Evolutionary conservation across 495 filamentous ascomycete genomes (phyloP).

Genomic region (Tuber indicum): DNA sequence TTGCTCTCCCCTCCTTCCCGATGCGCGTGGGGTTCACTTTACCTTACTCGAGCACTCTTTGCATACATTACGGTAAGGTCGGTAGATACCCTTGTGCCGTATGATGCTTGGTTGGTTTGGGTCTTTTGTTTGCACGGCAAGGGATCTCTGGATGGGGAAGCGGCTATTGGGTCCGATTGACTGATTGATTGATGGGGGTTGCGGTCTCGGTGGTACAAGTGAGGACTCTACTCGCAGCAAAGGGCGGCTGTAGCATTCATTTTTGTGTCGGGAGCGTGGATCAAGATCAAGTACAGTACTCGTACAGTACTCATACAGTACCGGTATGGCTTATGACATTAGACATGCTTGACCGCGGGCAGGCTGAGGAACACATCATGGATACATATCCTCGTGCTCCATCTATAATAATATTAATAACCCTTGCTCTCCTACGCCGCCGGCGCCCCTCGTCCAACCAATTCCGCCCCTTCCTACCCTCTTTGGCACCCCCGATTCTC

Average conservation of each 20-base stretch:
- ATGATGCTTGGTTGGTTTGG: constrained; percentile 1
- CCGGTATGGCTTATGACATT: background rate
- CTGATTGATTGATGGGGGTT: background rate
- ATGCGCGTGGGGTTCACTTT: background rate
- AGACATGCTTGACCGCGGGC: background rate
- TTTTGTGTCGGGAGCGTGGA: background rate
- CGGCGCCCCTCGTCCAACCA: background rate
- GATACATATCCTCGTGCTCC: background rate
- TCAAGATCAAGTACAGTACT: background rate
- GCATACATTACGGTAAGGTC: background rate
- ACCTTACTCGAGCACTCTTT: background rate
- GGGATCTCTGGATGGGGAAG: constrained; percentile 2
- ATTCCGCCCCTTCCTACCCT: background rate
- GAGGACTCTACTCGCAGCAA: background rate
- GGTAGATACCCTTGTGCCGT: background rate
- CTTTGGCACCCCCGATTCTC: background rate
- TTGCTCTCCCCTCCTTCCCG: background rate
- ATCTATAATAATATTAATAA: background rate
- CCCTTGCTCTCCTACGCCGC: background rate
- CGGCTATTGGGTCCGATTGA: background rate
- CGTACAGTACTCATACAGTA: background rate
- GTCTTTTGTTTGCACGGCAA: background rate
- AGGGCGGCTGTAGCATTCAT: background rate
- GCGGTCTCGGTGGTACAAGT: background rate
- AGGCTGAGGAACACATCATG: constrained; percentile 2